Percentiles rank a stretch among this genome's conserved stretches.
Evolutionary conservation across 768 basidiomycete genomes (phyloP).

Genomic region (Lentinula detonsa): DNA sequence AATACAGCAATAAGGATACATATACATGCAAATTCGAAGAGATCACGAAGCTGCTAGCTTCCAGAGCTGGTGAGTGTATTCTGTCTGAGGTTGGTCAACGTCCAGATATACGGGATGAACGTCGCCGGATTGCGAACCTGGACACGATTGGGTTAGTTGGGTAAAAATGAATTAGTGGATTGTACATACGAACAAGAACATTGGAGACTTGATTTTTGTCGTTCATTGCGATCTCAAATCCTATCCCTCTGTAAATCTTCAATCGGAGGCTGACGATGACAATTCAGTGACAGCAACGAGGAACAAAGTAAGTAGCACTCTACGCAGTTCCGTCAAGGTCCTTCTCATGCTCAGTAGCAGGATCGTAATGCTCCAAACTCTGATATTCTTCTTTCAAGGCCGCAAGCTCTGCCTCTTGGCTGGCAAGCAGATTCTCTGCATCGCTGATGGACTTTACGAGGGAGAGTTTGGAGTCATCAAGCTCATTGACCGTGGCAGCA

Average conservation of each 20-base stretch:
- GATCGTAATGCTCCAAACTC: slow-evolving; percentile 61
- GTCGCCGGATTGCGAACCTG: slow-evolving; percentile 47
- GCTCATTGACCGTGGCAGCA: slow-evolving; percentile 51
- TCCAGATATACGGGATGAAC: slow-evolving; percentile 35
- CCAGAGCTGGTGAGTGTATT: slow-evolving; percentile 38
- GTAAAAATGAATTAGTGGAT: neutral
- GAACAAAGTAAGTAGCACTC: slow-evolving; percentile 17
- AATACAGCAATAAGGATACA: neutral
- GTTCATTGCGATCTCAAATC: slow-evolving; percentile 61
- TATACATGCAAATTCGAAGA: neutral
- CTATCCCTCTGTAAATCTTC: slow-evolving; percentile 63
- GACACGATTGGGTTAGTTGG: neutral
- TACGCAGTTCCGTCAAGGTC: slow-evolving; percentile 68
- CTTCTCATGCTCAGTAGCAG: slow-evolving; percentile 63
- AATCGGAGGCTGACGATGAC: slow-evolving; percentile 48
- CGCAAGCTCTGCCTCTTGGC: slow-evolving; percentile 66
- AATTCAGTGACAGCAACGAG: neutral
- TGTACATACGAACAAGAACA: slow-evolving; percentile 62
- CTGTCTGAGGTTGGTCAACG: slow-evolving; percentile 24
- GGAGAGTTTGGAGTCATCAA: slow-evolving; percentile 57
- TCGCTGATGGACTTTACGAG: slow-evolving; percentile 74
- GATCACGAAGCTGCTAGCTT: slow-evolving; percentile 30
- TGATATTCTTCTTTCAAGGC: slow-evolving; percentile 60
- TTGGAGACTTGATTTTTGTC: slow-evolving; percentile 45
- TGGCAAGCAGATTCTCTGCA: slow-evolving; percentile 55